Evolutionary conservation across 2,329 filamentous ascomycete genomes (phyloP).

Genomic region (Aureobasidium pullulans): DNA sequence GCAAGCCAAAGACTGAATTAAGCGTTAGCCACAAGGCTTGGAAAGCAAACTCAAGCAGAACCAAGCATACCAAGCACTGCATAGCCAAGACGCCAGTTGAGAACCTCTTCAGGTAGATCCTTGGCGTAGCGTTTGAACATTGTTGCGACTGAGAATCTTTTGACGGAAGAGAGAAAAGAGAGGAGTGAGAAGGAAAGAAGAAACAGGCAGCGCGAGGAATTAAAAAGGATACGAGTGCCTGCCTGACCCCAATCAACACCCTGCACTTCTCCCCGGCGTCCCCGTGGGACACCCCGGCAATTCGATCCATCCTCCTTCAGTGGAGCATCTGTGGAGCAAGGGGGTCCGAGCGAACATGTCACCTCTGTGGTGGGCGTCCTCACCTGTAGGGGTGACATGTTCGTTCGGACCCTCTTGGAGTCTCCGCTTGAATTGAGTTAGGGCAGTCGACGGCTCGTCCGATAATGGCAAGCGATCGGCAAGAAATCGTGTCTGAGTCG

Average conservation of each 20-base stretch:
- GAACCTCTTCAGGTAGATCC: slow-evolving; percentile 60
- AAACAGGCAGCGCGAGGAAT: neutral
- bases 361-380: no score
- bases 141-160: slow-evolving; percentile 12
- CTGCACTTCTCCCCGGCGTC: neutral
- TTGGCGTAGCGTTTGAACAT: slow-evolving; percentile 42
- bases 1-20: slow-evolving; percentile 37
- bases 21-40: slow-evolving; percentile 2
- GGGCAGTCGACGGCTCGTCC: neutral
- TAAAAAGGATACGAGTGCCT: neutral
- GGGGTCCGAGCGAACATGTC: no score
- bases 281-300: neutral
- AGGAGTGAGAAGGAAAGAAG: neutral
- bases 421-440: neutral
- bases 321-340: neutral
- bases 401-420: no score
- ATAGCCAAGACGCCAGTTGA: slow-evolving; percentile 76
- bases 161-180: neutral
- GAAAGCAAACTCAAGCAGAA: neutral
- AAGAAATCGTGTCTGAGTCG: neutral
- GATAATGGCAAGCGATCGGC: neutral
- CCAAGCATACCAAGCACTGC: slow-evolving; percentile 48
- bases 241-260: neutral
- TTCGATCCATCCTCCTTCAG: neutral
- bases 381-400: no score